Base-by-base conservation (phyloP, 495 filamentous ascomycete genomes). In the Glutinoglossum americanum region DNA sequence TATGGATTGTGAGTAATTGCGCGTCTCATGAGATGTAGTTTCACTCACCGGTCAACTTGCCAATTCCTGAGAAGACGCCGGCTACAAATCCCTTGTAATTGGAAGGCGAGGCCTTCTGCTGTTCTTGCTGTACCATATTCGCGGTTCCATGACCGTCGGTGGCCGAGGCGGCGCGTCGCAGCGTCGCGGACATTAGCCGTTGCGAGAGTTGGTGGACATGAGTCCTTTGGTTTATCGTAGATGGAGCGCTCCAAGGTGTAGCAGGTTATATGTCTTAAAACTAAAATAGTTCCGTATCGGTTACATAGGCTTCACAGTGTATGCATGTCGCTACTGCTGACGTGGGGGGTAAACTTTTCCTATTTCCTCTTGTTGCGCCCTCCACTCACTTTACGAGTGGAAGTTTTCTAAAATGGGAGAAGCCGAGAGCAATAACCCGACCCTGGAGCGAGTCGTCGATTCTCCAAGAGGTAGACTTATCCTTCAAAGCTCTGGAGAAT, bases 21-120 rank as follows among this genome's bases (percentile, higher is more conserved):
- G 3, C 41, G 17, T 21, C 17, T 21, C n/a, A 21, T 45, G 17
- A 21, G 19, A 19, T 4, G 13, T 3, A 7, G 10, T 45, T 45
- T 4, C 3, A 45, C 77, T 59, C 69, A 89, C 88, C 89, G 69
- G 78, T 80, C 57, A 94, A 70, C 71, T 98, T 98, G 55, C 87
- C 80, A 64, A 96, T 84, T 17, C 92, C 92, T 13, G 86, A 93
- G 64, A 94, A 96, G 11, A 96, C 78, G 5, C 92, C 92, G 0
- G 84, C 92, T 17, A 96, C 88, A 68, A 96, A 98, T 9, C 92
- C 92, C 63, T 87, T 89, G 73, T 95, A 96, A 63, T 79, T 72
- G 26, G 28, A 32, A 11, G 27, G 27, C 10, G 28, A 32, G 4
- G 51, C 51, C 19, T 6, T 30, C 51, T 45, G 41, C 13, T 45